Conservation (phyloP, 1,284 basidiomycete species). For the Gastroboletus turbinatus region DNA sequence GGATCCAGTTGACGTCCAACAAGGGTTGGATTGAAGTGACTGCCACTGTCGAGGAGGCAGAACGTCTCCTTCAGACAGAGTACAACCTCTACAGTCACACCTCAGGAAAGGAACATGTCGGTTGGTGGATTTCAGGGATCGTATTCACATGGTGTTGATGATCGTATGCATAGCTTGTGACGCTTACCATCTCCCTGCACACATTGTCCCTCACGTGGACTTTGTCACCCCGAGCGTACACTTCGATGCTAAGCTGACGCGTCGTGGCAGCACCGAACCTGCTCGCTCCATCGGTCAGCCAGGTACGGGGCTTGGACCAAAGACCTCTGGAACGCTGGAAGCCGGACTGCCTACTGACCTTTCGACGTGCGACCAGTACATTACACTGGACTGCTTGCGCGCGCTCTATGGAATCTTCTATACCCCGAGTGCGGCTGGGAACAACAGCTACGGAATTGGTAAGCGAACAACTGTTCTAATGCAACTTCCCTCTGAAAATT, state of each 20-base stretch:
- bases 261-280: slow-evolving; percentile 12
- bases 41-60: slow-evolving; percentile 40
- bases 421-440: slow-evolving; percentile 23
- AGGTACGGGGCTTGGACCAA: slow-evolving; percentile 14
- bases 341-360: slow-evolving; percentile 6
- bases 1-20: slow-evolving; percentile 33
- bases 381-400: slow-evolving; percentile 38
- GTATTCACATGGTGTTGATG: slow-evolving; percentile 15
- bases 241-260: slow-evolving; percentile 25
- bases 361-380: slow-evolving; percentile 36
- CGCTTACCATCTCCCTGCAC: slow-evolving; percentile 26
- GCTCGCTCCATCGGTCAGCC: slow-evolving; percentile 11
- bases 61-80: slow-evolving; percentile 29
- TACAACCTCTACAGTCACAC: slow-evolving; percentile 37
- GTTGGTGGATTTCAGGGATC: slow-evolving; percentile 26
- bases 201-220: slow-evolving; percentile 32
- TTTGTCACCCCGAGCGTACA: slow-evolving; percentile 28
- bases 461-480: neutral
- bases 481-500: neutral
- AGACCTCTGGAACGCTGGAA: slow-evolving; percentile 17
- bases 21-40: slow-evolving; percentile 43
- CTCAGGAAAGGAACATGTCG: slow-evolving; percentile 37
- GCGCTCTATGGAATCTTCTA: slow-evolving; percentile 37
- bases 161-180: slow-evolving; percentile 22
- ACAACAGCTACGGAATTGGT: slow-evolving; percentile 39